phyloP scores from a whole-genome alignment of 768 basidiomycete genomes.

The Tylopilus sp. region DNA sequence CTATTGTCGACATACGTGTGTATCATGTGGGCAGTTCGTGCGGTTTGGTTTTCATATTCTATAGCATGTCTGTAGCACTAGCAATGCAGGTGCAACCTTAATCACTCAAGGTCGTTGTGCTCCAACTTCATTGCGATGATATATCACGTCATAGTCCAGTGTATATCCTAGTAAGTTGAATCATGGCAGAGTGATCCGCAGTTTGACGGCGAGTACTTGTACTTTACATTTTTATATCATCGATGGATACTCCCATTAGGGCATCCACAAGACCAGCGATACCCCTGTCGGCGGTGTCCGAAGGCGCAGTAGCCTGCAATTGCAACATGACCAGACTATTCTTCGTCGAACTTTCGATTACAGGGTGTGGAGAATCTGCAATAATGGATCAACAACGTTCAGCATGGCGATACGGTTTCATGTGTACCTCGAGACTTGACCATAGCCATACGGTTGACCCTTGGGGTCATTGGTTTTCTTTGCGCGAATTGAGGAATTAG shows the following conservation, averaged over 20 bases:
- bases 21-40: conserved; percentile 1
- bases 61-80: not conserved
- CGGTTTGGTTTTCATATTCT: not conserved
- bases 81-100: not conserved
- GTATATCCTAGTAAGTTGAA: too few relatives aligned
- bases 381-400: not conserved
- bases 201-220: too few relatives aligned
- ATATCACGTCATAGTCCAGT: too few relatives aligned
- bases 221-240: too few relatives aligned
- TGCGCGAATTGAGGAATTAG: conserved; percentile 56
- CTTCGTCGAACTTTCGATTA: not conserved
- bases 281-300: conserved; percentile 1
- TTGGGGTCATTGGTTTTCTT: conserved; percentile 33
- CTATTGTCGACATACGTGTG: not conserved
- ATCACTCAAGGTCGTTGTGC: too few relatives aligned
- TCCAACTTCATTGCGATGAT: too few relatives aligned
- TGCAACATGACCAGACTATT: not conserved
- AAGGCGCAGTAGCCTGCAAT: not conserved
- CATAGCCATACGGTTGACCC: conserved; percentile 43
- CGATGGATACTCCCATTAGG: conserved; percentile 13
- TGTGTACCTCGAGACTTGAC: conserved; percentile 42
- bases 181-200: too few relatives aligned
- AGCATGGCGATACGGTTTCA: not conserved
- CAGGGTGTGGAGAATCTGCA: conserved; percentile 16
- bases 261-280: conserved; percentile 9